Evolutionary conservation across 495 filamentous ascomycete genomes (phyloP), one percentile per base, ranked within the genome.

Genomic region (Aspergillus olivimuriae): DNA sequence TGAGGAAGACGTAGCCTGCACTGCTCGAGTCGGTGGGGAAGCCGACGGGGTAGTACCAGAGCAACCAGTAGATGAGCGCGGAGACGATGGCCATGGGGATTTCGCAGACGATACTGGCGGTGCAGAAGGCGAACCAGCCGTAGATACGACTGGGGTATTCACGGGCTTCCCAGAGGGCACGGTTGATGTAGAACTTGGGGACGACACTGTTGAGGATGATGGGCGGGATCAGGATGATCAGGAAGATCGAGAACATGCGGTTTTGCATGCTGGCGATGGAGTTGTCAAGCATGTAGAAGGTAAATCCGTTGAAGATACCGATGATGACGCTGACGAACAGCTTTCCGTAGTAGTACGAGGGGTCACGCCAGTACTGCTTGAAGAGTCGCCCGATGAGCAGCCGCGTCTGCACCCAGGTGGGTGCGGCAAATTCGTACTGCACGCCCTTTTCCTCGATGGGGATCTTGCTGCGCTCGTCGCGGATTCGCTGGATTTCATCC

Each of bases 31-130:
- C 77, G 0, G 64, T 69, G 0, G 86, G 82, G 9, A 92, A 62
- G 0, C 89, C 87, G 0, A 80, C 76, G 3, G 88, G 77, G 51
- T 73, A 89, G 66, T 92, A 94, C 87, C 87, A 94, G 0, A 86
- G 63, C 2, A 81, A 44, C 62, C 70, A 95, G 68, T 90, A 92
- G 31, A 94, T 58, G 9, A 82, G 65, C 0, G 63, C 75, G 0
- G 71, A 73, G 19, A 87, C 39, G 44, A 89, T 75, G 7, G 78
- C 75, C 23, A 75, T 76, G 0, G 89, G 89, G 38, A 94, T 81
- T 57, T 95, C 89, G 31, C 76, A 80, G 16, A 92, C 66, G 5
- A 89, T 64, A 48, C 84, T 80, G 11, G 86, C 87, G 0, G 83
- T 87, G 51, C 71, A 77, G 65, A 94, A 95, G 5, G 88, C 83